A percentile compares a stretch with the other conserved stretches of the same genome.
Conservation (phyloP, 768 basidiomycete genomes). For the Pseudohyphozyma bogoriensis region DNA sequence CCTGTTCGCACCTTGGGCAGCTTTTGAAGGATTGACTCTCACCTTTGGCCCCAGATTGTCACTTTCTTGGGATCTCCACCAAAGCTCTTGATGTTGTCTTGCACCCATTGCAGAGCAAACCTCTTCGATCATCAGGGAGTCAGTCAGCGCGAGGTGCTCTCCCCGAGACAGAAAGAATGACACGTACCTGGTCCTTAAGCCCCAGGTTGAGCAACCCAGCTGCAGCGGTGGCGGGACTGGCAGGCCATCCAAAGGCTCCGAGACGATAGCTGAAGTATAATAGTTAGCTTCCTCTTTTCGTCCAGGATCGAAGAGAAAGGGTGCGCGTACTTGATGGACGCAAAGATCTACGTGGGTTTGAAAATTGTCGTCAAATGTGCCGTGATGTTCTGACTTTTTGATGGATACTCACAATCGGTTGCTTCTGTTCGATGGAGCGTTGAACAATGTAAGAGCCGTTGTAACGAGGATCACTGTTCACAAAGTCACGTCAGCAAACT, state of each 20-base stretch:
- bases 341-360: background rate
- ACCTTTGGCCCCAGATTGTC: slow-evolving; percentile 47
- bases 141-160: too few species aligned
- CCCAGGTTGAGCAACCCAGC: slow-evolving; percentile 2
- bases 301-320: background rate
- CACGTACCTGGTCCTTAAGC: background rate
- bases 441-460: slow-evolving; percentile 15
- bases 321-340: background rate
- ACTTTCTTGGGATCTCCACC: slow-evolving; percentile 50
- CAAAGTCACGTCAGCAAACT: too few species aligned
- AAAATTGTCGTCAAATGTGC: background rate
- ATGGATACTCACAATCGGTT: background rate
- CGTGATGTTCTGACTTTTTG: background rate
- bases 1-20: too few species aligned
- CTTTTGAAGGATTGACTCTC: background rate
- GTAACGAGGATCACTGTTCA: slow-evolving; percentile 15
- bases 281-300: background rate
- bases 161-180: background rate
- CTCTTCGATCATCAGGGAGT: background rate
- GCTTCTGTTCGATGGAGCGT: slow-evolving; percentile 1
- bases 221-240: background rate
- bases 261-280: slow-evolving; percentile 6
- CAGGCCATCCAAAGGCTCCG: slow-evolving; percentile 12
- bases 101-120: slow-evolving; percentile 44
- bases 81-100: slow-evolving; percentile 49